Conservation (phyloP, 1,139 yeast genomes). For the Nadsonia starkeyi-henricii region DNA sequence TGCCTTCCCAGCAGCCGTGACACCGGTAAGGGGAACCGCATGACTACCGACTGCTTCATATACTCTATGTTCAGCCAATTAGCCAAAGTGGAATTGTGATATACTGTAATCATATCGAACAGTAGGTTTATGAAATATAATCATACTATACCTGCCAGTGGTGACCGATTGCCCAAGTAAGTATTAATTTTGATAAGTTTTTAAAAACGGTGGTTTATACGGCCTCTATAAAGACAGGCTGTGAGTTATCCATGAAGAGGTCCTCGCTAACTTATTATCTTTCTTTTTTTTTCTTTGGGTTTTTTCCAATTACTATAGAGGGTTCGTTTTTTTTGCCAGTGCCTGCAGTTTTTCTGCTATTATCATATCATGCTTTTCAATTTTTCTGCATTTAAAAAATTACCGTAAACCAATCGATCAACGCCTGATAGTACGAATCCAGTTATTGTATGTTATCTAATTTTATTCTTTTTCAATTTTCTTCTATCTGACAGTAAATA, state of each 20-base stretch:
- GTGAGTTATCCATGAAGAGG: too few relatives aligned
- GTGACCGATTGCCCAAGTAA: neutral
- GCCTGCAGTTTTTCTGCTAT: conserved; percentile 22
- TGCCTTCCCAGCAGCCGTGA: too few relatives aligned
- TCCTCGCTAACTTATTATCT: too few relatives aligned
- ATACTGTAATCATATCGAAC: too few relatives aligned
- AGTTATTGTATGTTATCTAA: conserved; percentile 25
- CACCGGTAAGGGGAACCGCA: too few relatives aligned
- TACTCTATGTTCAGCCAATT: too few relatives aligned
- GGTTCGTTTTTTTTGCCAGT: neutral
- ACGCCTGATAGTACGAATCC: conserved; percentile 69
- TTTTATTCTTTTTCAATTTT: too few relatives aligned
- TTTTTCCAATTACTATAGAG: neutral
- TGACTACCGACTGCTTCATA: too few relatives aligned
- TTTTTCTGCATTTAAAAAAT: conserved; percentile 43
- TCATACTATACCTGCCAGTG: neutral
- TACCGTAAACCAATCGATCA: conserved; percentile 87
- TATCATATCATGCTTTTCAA: conserved; percentile 32
- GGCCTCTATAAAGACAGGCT: too few relatives aligned
- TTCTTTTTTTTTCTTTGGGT: too few relatives aligned
- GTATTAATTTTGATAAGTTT: neutral
- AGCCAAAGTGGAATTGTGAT: too few relatives aligned
- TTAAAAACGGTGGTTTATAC: too few relatives aligned
- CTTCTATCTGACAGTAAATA: conserved; percentile 1
- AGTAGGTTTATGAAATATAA: neutral